A percentile compares a stretch with the other conserved stretches of the same genome.
These are phyloP conservation scores for Wallacemonas sp. DNA, from an alignment of 208 protist genomes.

Conservation along the genomic window DNA sequence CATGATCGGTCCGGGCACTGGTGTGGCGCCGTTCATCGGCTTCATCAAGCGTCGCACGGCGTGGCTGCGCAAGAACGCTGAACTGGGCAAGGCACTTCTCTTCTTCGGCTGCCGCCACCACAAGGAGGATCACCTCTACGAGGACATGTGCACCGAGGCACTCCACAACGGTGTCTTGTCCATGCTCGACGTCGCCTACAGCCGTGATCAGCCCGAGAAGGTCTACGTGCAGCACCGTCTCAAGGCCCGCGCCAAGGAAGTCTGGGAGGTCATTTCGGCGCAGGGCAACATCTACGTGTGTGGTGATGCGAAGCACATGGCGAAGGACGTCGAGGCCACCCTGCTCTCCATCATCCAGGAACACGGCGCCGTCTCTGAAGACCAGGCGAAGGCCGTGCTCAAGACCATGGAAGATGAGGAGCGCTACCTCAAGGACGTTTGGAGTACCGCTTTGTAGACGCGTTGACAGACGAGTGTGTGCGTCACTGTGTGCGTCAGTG, in stretches of 20 bases:
- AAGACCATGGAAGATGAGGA: constrained; percentile 56
- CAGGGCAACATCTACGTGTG: constrained; percentile 90
- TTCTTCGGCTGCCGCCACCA: constrained; percentile 91
- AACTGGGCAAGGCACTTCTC: constrained; percentile 68
- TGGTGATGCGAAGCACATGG: constrained; percentile 92
- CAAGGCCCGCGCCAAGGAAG: constrained; percentile 43
- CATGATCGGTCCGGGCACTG: constrained; percentile 96
- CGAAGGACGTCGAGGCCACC: constrained; percentile 83
- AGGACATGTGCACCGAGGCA: constrained; percentile 65
- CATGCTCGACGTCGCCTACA: constrained; percentile 80
- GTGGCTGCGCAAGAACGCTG: constrained; percentile 73
- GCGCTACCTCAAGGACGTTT: constrained; percentile 87
- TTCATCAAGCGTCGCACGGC: constrained; percentile 91
- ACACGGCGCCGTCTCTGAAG: constrained; percentile 44
- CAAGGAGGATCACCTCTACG: constrained; percentile 86
- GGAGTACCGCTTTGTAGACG: constrained; percentile 60
- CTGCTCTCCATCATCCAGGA: constrained; percentile 53
- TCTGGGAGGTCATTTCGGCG: constrained; percentile 70
- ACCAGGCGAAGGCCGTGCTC: constrained; percentile 55
- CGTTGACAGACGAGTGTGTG: too few species aligned
- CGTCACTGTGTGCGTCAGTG: too few species aligned
- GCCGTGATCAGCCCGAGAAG: constrained; percentile 75
- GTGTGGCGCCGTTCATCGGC: constrained; percentile 94
- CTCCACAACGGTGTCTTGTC: constrained; percentile 65
- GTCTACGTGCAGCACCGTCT: constrained; percentile 93